Evolutionary conservation across 2,329 filamentous ascomycete genomes (phyloP), one percentile per base, ranked within the genome.

Genomic region (Pseudocercospora ulei): DNA sequence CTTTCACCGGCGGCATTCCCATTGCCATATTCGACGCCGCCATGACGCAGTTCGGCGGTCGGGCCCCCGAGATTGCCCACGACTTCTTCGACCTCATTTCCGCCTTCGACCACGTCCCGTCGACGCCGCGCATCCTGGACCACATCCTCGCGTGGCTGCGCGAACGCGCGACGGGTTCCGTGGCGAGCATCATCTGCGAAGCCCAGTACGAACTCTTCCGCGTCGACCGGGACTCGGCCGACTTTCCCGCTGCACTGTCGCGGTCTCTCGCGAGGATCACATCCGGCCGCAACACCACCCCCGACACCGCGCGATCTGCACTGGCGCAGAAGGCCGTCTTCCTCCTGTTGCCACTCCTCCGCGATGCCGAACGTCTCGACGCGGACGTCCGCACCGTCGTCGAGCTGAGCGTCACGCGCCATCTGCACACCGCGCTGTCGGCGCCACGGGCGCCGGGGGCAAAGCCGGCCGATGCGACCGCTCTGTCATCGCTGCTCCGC

Each of bases 1-100:
- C 85, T 6, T 70, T 95, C 47, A 83, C 82, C 44, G 90, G 90
- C n/a, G 90, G 85, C 9, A 94, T 98, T 50, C 87, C 90, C 1
- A 73, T 86, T 39, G 86, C 88, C 24, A 83, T 98, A 31, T 95
- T 94, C 56, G 85, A 94, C 55, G 76, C 84, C 13, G 80, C 86
- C 4, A 77, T 78, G 65, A 84, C 81, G 59, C 79, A 94, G 53
- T 73, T 81, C 36, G 77, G 82, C 49, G 76, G 79, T 58, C 74
- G 73, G 43, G 52, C 50, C 24, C 63, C 76, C 1, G 65, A 68
- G 1, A 70, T 85, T 4, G 84, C 77, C 2, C 77, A 80, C 53
- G 65, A 72, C 13, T 94, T 95, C 63, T 96, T 90, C 62, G 68
- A 81, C 54, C 73, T 92, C 64, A 81, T 93, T 48, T 68, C 75